Conservation (phyloP, 1,284 basidiomycete species). For the Vanrija pseudolonga region DNA sequence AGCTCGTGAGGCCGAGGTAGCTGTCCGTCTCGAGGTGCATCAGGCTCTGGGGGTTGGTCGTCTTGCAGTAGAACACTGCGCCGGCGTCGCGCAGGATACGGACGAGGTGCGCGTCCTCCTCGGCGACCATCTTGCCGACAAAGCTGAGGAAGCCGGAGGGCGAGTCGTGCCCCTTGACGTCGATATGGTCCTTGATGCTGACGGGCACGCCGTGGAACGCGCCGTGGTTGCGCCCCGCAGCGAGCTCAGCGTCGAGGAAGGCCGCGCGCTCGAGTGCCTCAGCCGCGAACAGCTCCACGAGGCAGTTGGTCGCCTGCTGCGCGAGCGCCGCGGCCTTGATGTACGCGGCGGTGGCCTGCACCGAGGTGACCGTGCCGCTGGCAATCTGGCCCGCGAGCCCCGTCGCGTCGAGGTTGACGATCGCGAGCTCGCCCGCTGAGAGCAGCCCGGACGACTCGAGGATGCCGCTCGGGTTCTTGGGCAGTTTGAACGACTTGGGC, state of each 20-base stretch:
- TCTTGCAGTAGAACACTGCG: constrained; percentile 21
- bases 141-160: constrained; percentile 18
- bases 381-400: constrained; percentile 36
- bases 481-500: constrained; percentile 1
- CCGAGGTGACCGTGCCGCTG: constrained; percentile 20
- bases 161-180: constrained; percentile 43
- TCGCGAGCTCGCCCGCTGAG: constrained; percentile 22
- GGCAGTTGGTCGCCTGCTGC: constrained; percentile 57
- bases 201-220: constrained; percentile 63
- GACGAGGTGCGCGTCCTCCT: constrained; percentile 15
- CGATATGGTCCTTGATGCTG: constrained; percentile 55
- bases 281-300: constrained; percentile 66
- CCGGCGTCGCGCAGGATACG: constrained; percentile 23
- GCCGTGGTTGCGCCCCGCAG: constrained; percentile 55
- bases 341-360: constrained; percentile 32
- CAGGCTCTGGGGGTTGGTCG: constrained; percentile 23
- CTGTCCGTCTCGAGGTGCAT: constrained; percentile 30
- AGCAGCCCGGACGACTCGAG: constrained; percentile 15
- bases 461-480: background rate
- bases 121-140: constrained; percentile 14
- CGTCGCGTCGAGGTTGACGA: constrained; percentile 40
- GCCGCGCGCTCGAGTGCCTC: constrained; percentile 54
- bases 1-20: constrained; percentile 42
- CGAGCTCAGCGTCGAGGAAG: constrained; percentile 58
- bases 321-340: constrained; percentile 22